A percentile compares a stretch with the other conserved stretches of the same genome.
These are phyloP conservation scores for Venturia carpophila DNA, from an alignment of 2,329 filamentous ascomycete species.

Conservation along the genomic window DNA sequence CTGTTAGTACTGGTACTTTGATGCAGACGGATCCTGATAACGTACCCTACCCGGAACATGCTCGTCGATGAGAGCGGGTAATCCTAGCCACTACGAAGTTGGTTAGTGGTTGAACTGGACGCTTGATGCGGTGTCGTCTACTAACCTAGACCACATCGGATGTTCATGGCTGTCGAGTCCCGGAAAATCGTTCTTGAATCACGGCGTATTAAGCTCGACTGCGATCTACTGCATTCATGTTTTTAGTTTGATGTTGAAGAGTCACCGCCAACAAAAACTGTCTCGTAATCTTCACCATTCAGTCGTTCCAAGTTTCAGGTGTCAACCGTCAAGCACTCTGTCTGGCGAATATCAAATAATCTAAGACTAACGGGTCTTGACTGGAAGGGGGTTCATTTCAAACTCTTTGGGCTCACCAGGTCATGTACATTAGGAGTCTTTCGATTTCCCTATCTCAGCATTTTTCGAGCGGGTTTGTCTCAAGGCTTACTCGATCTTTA, in stretches of 20 bases:
- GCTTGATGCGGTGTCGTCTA: neutral
- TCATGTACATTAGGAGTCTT: neutral
- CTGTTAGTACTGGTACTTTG: neutral
- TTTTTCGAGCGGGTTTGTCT: neutral
- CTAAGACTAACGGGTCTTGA: neutral
- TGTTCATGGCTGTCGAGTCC: neutral
- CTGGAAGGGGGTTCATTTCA: neutral
- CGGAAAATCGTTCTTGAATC: neutral
- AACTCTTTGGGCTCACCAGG: neutral
- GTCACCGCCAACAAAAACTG: neutral
- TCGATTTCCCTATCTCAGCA: neutral
- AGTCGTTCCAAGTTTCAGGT: neutral
- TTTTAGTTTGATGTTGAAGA: neutral
- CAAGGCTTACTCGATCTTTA: neutral
- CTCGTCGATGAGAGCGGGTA: slow-evolving; percentile 7
- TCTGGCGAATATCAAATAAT: neutral
- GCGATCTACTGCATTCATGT: neutral
- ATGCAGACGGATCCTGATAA: neutral
- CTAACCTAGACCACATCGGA: slow-evolving; percentile 11
- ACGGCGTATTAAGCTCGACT: neutral
- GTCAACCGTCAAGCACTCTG: neutral
- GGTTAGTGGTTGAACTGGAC: neutral
- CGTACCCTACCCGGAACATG: slow-evolving; percentile 11
- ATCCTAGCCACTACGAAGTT: neutral
- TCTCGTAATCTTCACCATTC: too few species aligned